Base-by-base conservation (phyloP, 2,329 filamentous ascomycete species). In the Aspergillus texensis region DNA sequence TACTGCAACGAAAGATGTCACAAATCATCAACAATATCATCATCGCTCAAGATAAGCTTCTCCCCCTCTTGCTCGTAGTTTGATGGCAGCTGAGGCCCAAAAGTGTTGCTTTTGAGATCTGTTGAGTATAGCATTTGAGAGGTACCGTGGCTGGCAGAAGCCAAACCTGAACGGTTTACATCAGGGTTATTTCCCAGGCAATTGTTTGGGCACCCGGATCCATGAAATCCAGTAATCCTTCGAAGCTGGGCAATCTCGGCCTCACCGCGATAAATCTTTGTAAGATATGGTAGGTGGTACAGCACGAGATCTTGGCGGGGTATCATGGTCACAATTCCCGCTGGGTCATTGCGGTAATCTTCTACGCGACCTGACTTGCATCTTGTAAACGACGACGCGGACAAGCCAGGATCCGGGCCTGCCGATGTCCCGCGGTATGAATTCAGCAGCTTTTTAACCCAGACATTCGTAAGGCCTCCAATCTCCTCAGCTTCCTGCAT, bases 401-500 rank as follows among this genome's bases (percentile, higher is more conserved):
- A 11, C 16, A 34, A 24, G 19, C 26, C 32, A 39, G 21, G 32
- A 39, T 19, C 32, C 21, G 9, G 9, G 28, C 9, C 28, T 52
- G 48, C 11, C 28, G 28, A 32, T 30, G 19, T 32, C 19, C 28
- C 19, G 19, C 28, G 16, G 3, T 19, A 6, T 21, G 52, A 26
- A 16, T 55, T 36, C n/a, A 36, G 34, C 52, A 55, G 21, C 32
- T 24, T 55, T 55, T 26, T 39, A 3, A 67, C 73, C 78, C 74
- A 83, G 48, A 73, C 64, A 66, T 76, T 58, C 63, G 96, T 80
- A 1, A 92, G 76, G 0, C 87, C 88, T 65, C 92, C 90, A 6
- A 94, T 84, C 74, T 97, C 94, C 74, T 98, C 94, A 66, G 88
- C 90, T 61, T 88, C 86, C 64, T 90, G 86, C 93, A 94, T 97